These are phyloP conservation scores for Xylaria venustula DNA, from an alignment of 495 filamentous ascomycete species.

Conservation along the genomic window DNA sequence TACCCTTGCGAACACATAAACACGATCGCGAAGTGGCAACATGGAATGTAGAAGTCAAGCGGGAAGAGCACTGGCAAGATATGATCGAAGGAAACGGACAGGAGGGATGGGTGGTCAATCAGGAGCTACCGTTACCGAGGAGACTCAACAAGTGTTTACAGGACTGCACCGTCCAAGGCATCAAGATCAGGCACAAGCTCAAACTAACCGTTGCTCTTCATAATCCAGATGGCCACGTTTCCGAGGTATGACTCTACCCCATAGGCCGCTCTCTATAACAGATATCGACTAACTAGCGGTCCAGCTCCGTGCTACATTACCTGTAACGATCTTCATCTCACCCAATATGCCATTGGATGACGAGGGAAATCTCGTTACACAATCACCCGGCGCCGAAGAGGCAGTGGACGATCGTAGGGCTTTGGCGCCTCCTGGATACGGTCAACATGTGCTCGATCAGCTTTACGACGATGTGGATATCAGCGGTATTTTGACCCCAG, in stretches of 20 bases:
- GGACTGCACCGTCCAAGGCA: slow-evolving; percentile 75
- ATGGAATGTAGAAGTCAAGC: slow-evolving; percentile 60
- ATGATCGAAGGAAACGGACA: slow-evolving; percentile 68
- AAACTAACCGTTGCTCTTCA: slow-evolving; percentile 82
- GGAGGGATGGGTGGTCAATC: slow-evolving; percentile 73
- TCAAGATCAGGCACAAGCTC: slow-evolving; percentile 85
- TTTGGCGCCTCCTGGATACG: slow-evolving; percentile 83
- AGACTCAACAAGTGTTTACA: slow-evolving; percentile 78
- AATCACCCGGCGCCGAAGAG: slow-evolving; percentile 43
- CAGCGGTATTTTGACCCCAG: slow-evolving; percentile 73
- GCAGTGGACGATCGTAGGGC: slow-evolving; percentile 32
- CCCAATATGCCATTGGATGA: slow-evolving; percentile 83
- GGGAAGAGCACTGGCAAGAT: slow-evolving; percentile 60
- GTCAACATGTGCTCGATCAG: slow-evolving; percentile 81
- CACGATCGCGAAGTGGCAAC: slow-evolving; percentile 59
- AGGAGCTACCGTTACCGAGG: slow-evolving; percentile 70
- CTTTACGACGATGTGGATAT: slow-evolving; percentile 82
- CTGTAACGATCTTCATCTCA: slow-evolving; percentile 89
- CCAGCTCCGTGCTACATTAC: slow-evolving; percentile 78
- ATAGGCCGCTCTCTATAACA: neutral
- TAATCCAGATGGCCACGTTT: slow-evolving; percentile 91
- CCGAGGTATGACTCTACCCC: slow-evolving; percentile 58
- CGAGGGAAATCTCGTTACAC: slow-evolving; percentile 65
- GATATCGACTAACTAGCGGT: slow-evolving; percentile 12
- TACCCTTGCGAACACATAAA: slow-evolving; percentile 58